Evolutionary conservation across 371 early-diverging fungal genomes (phyloP), one percentile per base, ranked within the genome.

Genomic region (Phascolomyces articulosus): DNA sequence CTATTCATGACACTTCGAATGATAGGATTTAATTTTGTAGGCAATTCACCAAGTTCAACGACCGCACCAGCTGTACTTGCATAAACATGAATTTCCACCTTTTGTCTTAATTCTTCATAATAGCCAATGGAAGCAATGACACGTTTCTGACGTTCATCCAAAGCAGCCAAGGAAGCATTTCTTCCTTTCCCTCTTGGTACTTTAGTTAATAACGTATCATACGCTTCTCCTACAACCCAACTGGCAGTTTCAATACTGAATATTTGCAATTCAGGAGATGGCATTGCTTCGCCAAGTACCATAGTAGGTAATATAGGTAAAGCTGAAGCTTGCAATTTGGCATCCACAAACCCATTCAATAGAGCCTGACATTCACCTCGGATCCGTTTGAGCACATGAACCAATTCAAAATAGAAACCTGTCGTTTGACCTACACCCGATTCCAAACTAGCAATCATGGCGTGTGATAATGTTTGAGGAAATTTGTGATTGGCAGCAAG

Each of bases 1-100:
- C 93, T 86, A 63, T 91, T 88, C 96, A 96, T 97, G 26, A 98
- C 79, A 55, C 93, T 80, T 23, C 95, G 88, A 54, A 97, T 87
- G 13, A 98, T 79, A 3, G 93, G 91, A 63, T 91, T 95, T 13
- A 96, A 83, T 70, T 94, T 96, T 2, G 82, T 60, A 6, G 98
- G 97, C 13, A 97, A 75, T 1, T 72, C 77, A 11, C 92, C 94
- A 15, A 96, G 66, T 16, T 88, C 85, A 6, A 95, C 89, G 3
- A 95, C 87, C 1, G 98, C 96, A 0, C 93, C 87, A 8, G 97
- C 93, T 26, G 91, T 81, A n/a, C 91, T 84, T 0, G 95, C 92
- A 55, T 83, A 78, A 4, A 90, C 90, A 27, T 90, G 84, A 20
- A 87, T 86, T 49, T 93, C 92, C 48, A 83, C 75, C 72, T 86